These are phyloP conservation scores for Linnemannia hyalina DNA, from an alignment of 192 early-diverging fungal genomes.

Conservation along the genomic window DNA sequence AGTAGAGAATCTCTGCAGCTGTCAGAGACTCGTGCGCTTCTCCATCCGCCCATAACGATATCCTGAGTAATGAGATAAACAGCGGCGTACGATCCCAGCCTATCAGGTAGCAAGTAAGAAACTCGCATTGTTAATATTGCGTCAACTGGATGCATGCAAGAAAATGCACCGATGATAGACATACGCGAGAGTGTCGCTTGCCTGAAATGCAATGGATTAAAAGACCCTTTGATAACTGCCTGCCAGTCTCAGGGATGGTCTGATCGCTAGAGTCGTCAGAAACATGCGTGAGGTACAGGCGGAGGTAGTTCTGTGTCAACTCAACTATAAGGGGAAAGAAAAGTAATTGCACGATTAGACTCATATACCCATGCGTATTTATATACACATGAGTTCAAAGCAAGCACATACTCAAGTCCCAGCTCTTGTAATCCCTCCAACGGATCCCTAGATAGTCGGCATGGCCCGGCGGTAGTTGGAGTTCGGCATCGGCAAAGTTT, in stretches of 20 bases:
- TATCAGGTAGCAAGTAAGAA: not conserved
- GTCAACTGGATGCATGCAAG: not conserved
- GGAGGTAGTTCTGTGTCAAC: slow-evolving; percentile 54
- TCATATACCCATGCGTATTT: no score
- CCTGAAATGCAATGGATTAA: slow-evolving; percentile 55
- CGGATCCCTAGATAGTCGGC: slow-evolving; percentile 32
- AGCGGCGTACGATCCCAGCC: slow-evolving; percentile 57
- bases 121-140: not conserved
- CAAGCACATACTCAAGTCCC: slow-evolving; percentile 48
- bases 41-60: slow-evolving; percentile 56
- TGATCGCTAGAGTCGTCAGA: slow-evolving; percentile 36
- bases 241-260: not conserved
- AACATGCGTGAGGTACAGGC: slow-evolving; percentile 50
- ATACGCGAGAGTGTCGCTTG: not conserved
- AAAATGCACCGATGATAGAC: not conserved
- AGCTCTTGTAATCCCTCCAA: slow-evolving; percentile 50
- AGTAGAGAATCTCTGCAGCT: slow-evolving; percentile 54
- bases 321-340: slow-evolving; percentile 21
- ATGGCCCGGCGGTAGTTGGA: slow-evolving; percentile 44
- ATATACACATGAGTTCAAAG: not conserved
- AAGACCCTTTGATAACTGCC: slow-evolving; percentile 22
- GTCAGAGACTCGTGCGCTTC: slow-evolving; percentile 52
- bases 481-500: slow-evolving; percentile 56
- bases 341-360: not conserved
- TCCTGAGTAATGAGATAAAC: slow-evolving; percentile 48